Percentiles rank a stretch among this genome's conserved stretches.
These are phyloP conservation scores for Lepidium africanum DNA, from an alignment of 345 rosid genomes.

Conservation along the genomic window DNA sequence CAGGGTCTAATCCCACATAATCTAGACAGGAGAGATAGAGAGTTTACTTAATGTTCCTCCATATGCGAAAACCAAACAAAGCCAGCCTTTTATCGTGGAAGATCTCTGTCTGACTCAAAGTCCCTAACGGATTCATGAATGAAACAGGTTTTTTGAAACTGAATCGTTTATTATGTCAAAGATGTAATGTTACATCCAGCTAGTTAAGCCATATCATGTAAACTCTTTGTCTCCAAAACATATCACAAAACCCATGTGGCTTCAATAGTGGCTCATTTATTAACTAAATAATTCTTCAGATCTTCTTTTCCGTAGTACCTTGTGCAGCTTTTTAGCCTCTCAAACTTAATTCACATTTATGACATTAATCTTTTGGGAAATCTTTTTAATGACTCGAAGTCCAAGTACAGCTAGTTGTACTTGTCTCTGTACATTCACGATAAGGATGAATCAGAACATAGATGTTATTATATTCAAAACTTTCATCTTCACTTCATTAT, in stretches of 20 bases:
- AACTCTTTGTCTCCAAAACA: constrained; percentile 23
- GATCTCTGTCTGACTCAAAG: not conserved
- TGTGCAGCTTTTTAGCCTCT: constrained; percentile 9
- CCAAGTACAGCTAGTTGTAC: constrained; percentile 27
- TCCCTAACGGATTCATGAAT: constrained; percentile 20
- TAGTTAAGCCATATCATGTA: constrained; percentile 20
- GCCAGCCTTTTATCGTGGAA: not conserved
- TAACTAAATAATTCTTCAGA: constrained; percentile 9
- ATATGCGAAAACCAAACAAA: not conserved
- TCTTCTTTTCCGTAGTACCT: constrained; percentile 27
- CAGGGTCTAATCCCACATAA: not conserved
- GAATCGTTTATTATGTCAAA: constrained; percentile 25
- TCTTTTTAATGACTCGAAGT: constrained; percentile 14
- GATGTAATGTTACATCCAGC: constrained; percentile 5
- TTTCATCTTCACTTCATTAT: not conserved
- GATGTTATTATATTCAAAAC: not conserved
- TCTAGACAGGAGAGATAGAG: not conserved
- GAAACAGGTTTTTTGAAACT: constrained; percentile 7
- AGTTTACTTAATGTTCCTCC: not conserved
- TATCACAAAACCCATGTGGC: constrained; percentile 28
- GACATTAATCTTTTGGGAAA: constrained; percentile 8
- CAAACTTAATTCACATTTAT: constrained; percentile 19
- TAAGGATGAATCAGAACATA: not conserved
- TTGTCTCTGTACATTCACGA: constrained; percentile 22
- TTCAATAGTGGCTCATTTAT: constrained; percentile 19